These are phyloP conservation scores for Claviceps pazoutovae DNA, from an alignment of 2,329 filamentous ascomycete genomes.

Conservation along the genomic window DNA sequence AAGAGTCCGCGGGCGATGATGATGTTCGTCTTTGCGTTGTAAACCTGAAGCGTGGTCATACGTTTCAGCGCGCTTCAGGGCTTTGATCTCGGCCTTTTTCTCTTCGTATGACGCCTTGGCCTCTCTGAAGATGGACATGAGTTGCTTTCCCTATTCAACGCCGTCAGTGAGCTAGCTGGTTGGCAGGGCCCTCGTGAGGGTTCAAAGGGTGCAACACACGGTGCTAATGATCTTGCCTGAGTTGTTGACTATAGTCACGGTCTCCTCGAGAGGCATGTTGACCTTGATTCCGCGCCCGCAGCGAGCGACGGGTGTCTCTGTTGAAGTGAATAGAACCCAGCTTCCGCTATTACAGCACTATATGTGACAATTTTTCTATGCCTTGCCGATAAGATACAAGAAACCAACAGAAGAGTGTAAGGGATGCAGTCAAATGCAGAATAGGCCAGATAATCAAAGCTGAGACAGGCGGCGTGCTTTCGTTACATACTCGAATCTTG, in stretches of 20 bases:
- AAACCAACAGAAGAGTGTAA: too few species aligned
- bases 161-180: background rate
- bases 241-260: conserved; percentile 78
- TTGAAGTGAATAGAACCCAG: background rate
- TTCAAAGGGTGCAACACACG: conserved; percentile 35
- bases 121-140: conserved; percentile 84
- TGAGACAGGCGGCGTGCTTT: too few species aligned
- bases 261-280: conserved; percentile 43
- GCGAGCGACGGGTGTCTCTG: background rate
- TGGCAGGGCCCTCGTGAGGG: background rate
- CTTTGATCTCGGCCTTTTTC: conserved; percentile 69
- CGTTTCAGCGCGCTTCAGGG: conserved; percentile 49
- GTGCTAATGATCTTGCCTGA: conserved; percentile 85
- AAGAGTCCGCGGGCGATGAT: conserved; percentile 1
- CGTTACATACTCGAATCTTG: too few species aligned
- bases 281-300: background rate
- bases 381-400: too few species aligned
- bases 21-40: conserved; percentile 3
- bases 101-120: conserved; percentile 79
- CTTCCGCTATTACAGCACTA: background rate
- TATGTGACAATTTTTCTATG: background rate
- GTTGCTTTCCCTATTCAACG: conserved; percentile 60
- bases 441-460: too few species aligned
- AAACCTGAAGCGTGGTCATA: conserved; percentile 23
- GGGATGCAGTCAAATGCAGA: too few species aligned